Evolutionary conservation across 192 early-diverging fungal species (phyloP), one percentile per base, ranked within the genome.

Genomic region (Haplosporangium gracile): DNA sequence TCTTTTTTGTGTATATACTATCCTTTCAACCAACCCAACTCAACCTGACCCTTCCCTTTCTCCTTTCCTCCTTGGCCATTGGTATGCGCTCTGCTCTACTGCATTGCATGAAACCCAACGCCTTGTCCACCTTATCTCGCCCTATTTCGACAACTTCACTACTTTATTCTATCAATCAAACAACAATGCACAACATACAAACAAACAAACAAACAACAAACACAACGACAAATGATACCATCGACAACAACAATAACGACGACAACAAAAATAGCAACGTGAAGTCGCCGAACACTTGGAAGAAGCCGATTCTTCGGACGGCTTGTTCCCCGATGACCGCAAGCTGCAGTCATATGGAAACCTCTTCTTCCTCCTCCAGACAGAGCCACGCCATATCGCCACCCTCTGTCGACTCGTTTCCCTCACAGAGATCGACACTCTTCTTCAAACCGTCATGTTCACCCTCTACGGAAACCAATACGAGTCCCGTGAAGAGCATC

Each of bases 391-490:
- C 42, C 95, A 98, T 76, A 96, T 99, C 78, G 97, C 97, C 26
- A 92, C 91, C 49, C 90, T 99, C 53, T 94, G 96, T 39, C 93
- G 96, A 36, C 81, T 97, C 51, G 96, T 97, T 47, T 96, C 92
- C 51, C 89, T 98, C 42, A 89, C 95, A 63, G 97, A 99, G 88
- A 97, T 99, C 70, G 97, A 99, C 80, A 95, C 97, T 4, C 92
- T 98, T 53, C 83, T 99, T 60, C 97, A 98, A 81, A 97, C 96
- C 0, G 96, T 98, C 77, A 98, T 99, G 97, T 98, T 98, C 79
- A 97, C 97, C 2, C 82, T 99, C 57, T 99, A 97, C 77, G 97
- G 97, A 51, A 98, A 98, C 89, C 97, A 98, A 89, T 98, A 97
- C 88, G 97, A 99, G 85, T 94, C 95, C 47, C 94, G 97, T 70